phyloP scores from a whole-genome alignment of 805 yeast genomes.

The Teunomyces tritomae region DNA sequence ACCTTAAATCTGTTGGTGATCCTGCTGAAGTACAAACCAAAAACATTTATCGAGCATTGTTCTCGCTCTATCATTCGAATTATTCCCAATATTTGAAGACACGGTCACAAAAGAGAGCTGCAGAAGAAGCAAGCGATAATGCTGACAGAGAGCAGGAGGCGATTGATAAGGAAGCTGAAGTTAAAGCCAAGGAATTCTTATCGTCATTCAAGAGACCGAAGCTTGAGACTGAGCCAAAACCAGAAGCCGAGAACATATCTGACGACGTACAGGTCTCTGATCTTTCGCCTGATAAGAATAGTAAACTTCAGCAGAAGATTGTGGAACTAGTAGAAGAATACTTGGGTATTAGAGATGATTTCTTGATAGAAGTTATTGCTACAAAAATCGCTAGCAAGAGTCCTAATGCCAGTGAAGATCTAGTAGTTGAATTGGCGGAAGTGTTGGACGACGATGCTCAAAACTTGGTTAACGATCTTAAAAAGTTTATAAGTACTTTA shows the following conservation, averaged over 20 bases:
- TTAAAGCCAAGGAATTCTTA: constrained; percentile 14
- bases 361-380: constrained; percentile 43
- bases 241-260: background rate
- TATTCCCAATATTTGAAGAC: constrained; percentile 43
- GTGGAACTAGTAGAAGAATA: constrained; percentile 48
- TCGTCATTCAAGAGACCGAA: constrained; percentile 10
- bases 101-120: constrained; percentile 31
- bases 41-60: constrained; percentile 3
- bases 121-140: constrained; percentile 45
- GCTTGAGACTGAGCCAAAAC: background rate
- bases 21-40: constrained; percentile 7
- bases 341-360: constrained; percentile 53
- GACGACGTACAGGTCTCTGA: constrained; percentile 6
- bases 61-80: constrained; percentile 35
- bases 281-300: constrained; percentile 13
- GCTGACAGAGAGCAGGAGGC: constrained; percentile 37
- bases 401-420: constrained; percentile 29
- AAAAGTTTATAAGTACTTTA: constrained; percentile 20
- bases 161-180: constrained; percentile 16
- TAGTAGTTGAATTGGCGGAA: constrained; percentile 48
- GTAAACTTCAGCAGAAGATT: constrained; percentile 32
- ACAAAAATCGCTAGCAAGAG: constrained; percentile 32
- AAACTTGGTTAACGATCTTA: constrained; percentile 40
- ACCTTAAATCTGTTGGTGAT: constrained; percentile 18
- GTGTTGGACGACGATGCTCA: constrained; percentile 50